A percentile compares a stretch with the other conserved stretches of the same genome.
These are phyloP conservation scores for Talaromyces thailandensis DNA, from an alignment of 495 filamentous ascomycete species.

Conservation along the genomic window DNA sequence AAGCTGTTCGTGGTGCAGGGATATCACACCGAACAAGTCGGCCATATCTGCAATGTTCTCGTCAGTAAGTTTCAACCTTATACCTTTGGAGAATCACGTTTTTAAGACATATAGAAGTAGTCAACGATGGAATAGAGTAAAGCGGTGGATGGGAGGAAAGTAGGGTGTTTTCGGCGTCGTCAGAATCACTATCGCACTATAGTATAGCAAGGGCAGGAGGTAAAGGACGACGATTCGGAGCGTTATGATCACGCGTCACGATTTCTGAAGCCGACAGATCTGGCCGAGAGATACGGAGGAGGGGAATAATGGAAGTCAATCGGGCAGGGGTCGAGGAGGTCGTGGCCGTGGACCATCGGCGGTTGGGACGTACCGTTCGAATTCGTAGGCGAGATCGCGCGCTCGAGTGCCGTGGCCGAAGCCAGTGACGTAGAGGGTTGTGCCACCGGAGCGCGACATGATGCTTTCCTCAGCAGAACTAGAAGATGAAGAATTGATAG, in stretches of 20 bases:
- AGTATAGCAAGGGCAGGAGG: neutral
- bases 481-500: neutral
- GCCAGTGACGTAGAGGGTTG: slow-evolving; percentile 94
- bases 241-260: neutral
- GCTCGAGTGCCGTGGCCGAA: slow-evolving; percentile 99
- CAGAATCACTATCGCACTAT: slow-evolving; percentile 2
- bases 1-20: slow-evolving; percentile 85
- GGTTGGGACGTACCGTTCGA: slow-evolving; percentile 87
- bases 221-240: slow-evolving; percentile 1
- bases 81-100: neutral
- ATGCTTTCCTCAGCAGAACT: slow-evolving; percentile 9
- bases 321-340: slow-evolving; percentile 44
- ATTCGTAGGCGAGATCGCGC: slow-evolving; percentile 99
- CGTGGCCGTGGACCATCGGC: slow-evolving; percentile 32
- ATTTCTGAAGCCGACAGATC: slow-evolving; percentile 3
- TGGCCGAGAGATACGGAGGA: slow-evolving; percentile 5
- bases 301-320: slow-evolving; percentile 2
- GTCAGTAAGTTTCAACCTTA: neutral
- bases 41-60: slow-evolving; percentile 63
- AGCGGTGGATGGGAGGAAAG: slow-evolving; percentile 4
- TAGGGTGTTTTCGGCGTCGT: slow-evolving; percentile 5
- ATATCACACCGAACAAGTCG: slow-evolving; percentile 98
- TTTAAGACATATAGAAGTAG: slow-evolving; percentile 13
- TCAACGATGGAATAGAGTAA: slow-evolving; percentile 2
- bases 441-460: slow-evolving; percentile 87